Percentiles rank a stretch among this genome's conserved stretches.
These are phyloP conservation scores for Gynandropsis gynandra DNA, from an alignment of 345 rosid genomes.

Conservation along the genomic window DNA sequence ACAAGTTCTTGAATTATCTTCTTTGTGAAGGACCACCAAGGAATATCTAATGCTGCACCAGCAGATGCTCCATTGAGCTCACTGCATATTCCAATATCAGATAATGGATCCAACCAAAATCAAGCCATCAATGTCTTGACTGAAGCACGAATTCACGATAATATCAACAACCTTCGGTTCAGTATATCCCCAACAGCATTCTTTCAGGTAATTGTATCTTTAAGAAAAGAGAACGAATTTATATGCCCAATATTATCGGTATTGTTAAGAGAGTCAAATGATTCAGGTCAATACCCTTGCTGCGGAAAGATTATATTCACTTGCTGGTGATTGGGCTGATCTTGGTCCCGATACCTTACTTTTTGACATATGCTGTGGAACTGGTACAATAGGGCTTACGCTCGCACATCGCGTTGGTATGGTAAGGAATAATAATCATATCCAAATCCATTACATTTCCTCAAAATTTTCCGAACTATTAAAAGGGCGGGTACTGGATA, in stretches of 20 bases:
- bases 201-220: conserved; percentile 55
- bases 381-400: conserved; percentile 93
- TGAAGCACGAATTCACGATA: conserved; percentile 83
- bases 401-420: conserved; percentile 87
- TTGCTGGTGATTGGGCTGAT: conserved; percentile 97
- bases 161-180: conserved; percentile 63
- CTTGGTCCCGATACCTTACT: conserved; percentile 78
- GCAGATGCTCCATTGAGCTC: conserved; percentile 65
- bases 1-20: not conserved
- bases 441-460: not conserved
- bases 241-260: conserved; percentile 4
- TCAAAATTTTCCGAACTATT: not conserved
- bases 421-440: conserved; percentile 39
- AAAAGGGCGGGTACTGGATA: not conserved
- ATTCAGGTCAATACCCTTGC: conserved; percentile 83
- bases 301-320: conserved; percentile 91
- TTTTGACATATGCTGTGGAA: conserved; percentile 94
- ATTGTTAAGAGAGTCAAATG: conserved; percentile 8
- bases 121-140: conserved; percentile 25
- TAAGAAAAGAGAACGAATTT: conserved; percentile 3
- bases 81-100: conserved; percentile 37
- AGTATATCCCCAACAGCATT: conserved; percentile 94
- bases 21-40: conserved; percentile 70
- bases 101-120: conserved; percentile 28
- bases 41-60: conserved; percentile 92